phyloP scores from a whole-genome alignment of 208 protist species.

The Balamuthia mandrillaris region DNA sequence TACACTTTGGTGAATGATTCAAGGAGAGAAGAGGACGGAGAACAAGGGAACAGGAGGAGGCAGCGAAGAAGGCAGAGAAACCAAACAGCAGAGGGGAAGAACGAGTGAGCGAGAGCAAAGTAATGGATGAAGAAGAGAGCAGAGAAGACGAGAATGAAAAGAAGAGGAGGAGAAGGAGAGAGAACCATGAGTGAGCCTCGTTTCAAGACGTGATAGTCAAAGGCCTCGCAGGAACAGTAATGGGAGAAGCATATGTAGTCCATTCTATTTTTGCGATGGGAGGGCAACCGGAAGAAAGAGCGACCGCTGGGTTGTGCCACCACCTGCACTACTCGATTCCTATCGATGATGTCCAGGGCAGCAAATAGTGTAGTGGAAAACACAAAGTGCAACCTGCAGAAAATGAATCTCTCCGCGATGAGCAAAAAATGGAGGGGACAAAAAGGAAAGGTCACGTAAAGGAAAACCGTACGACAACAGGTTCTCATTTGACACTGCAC shows the following conservation, averaged over 20 bases:
- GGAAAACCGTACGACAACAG: too few species aligned
- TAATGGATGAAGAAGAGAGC: neutral
- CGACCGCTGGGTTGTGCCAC: conserved; percentile 3
- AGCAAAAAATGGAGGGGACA: too few species aligned
- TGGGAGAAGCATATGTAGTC: conserved; percentile 38
- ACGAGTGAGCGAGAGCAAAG: neutral
- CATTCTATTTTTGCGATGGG: neutral
- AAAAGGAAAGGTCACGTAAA: too few species aligned
- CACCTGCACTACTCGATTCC: conserved; percentile 31
- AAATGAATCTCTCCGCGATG: too few species aligned
- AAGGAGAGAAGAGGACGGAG: too few species aligned
- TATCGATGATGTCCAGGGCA: conserved; percentile 29
- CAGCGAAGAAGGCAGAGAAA: too few species aligned
- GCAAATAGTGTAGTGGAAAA: conserved; percentile 23
- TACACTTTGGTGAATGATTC: neutral
- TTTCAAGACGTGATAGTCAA: conserved; percentile 24
- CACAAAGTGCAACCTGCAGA: conserved; percentile 2
- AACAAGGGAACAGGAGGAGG: too few species aligned
- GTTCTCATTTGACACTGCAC: too few species aligned
- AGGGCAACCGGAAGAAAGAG: neutral
- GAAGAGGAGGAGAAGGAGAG: neutral
- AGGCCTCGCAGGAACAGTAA: conserved; percentile 25
- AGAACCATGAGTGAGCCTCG: conserved; percentile 26
- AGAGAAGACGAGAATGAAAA: neutral
- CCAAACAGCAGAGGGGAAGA: neutral